Base-by-base conservation (phyloP, 495 filamentous ascomycete genomes). In the Choiromyces venosus region DNA sequence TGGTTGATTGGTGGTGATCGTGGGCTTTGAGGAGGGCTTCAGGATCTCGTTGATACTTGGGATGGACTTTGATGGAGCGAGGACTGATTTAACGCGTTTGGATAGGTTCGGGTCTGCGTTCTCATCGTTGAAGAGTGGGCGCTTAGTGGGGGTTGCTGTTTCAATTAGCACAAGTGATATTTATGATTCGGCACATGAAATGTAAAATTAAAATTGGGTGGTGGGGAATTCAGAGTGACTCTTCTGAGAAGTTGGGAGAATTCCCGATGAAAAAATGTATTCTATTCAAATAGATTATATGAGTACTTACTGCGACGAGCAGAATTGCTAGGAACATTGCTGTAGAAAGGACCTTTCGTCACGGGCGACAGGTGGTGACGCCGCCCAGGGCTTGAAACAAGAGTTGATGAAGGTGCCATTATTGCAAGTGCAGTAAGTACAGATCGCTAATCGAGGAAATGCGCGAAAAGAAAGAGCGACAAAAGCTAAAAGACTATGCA, bases 121-220 rank as follows among this genome's bases (percentile, higher is more conserved):
- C 66, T 79, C 78, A 68, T 79, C 78, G 65, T 76, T 78, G 40
- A 71, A 73, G 40, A 78, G 78, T 9, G 78, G 71, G 56, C 78
- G 78, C 56, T 79, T 79, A 25, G 78, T 79, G 77, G 78, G 72
- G 69, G 75, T 71, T 64, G 76, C 71, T 70, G 78, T 70, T 77
- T 37, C 42, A 68, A 29, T 52, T 73, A 66, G 40, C 33, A 68
- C 56, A 65, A 37, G 70, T 69, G 71, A 77, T 74, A 70, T 44
- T 71, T 36, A 56, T 68, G 65, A 66, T 37, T 46, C 76, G 66
- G 74, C n/a, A 68, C 37, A 67, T 38, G 44, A 70, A 70, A 66
- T 61, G 5, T 61, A 61, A 61, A 61, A 61, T 29, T 61, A 61
- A 76, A 56, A 66, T 56, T 39, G 18, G 70, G 74, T 42, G 72